Percentiles rank a stretch among this genome's conserved stretches.
phyloP scores from a whole-genome alignment of 106 monocot genomes.

The Agapanthus africanus region DNA sequence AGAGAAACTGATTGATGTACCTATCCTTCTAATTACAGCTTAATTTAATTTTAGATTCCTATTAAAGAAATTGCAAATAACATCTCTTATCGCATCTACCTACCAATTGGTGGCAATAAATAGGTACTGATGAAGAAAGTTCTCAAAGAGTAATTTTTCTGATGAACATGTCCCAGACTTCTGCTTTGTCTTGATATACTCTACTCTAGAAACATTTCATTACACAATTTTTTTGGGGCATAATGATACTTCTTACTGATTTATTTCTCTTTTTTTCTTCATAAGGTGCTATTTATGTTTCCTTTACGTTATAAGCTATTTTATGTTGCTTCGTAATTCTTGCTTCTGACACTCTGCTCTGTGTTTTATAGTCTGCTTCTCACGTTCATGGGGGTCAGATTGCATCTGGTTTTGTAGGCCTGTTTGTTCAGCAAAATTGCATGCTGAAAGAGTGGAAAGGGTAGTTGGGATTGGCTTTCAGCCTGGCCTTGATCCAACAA shows the following conservation, averaged over 20 bases:
- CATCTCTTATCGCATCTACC: not conserved
- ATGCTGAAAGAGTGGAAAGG: conserved; percentile 39
- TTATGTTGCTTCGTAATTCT: not conserved
- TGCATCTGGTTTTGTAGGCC: conserved; percentile 63
- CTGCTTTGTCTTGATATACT: not conserved
- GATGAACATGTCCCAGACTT: not conserved
- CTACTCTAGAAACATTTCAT: not conserved
- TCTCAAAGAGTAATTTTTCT: no score
- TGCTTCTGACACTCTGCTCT: not conserved
- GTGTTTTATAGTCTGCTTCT: conserved; percentile 76
- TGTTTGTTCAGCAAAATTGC: conserved; percentile 53
- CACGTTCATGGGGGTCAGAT: conserved; percentile 79
- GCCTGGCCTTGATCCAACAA: conserved; percentile 69
- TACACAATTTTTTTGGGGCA: not conserved
- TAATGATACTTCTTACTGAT: not conserved
- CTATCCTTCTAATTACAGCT: not conserved
- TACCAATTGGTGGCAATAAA: not conserved
- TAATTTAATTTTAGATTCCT: not conserved
- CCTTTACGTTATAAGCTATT: not conserved
- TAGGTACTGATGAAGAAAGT: not conserved
- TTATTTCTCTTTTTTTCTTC: not conserved
- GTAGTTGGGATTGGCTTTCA: conserved; percentile 97
- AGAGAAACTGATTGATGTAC: not conserved
- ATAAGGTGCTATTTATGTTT: not conserved
- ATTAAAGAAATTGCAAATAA: not conserved